A percentile compares a stretch with the other conserved stretches of the same genome.
Evolutionary conservation across 1,139 yeast genomes (phyloP).

Genomic region (Suhomyces chickasaworum): DNA sequence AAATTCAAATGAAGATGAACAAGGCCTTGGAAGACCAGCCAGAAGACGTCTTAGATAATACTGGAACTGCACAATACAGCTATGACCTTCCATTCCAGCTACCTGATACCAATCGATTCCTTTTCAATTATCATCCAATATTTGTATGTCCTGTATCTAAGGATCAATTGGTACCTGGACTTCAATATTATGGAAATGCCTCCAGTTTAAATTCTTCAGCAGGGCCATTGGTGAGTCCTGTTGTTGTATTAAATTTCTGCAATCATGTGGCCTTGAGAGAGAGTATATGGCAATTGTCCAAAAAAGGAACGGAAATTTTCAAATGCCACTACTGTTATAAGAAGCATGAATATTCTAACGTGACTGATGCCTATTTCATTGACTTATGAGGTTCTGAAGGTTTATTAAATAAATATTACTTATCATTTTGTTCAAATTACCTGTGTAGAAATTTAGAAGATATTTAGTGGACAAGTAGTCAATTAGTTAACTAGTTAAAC

Average conservation of each 20-base stretch:
- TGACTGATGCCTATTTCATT: conserved; percentile 47
- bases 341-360: conserved; percentile 46
- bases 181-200: conserved; percentile 27
- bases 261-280: conserved; percentile 49
- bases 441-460: too few species aligned
- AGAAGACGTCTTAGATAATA: not conserved
- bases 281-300: conserved; percentile 47
- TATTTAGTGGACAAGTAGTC: too few species aligned
- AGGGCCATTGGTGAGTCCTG: conserved; percentile 34
- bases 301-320: conserved; percentile 45
- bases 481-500: too few species aligned
- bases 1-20: conserved; percentile 44
- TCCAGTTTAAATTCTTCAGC: conserved; percentile 12
- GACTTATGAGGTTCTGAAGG: conserved; percentile 28
- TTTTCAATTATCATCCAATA: conserved; percentile 71
- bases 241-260: conserved; percentile 47
- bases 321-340: conserved; percentile 54
- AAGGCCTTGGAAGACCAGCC: conserved; percentile 9
- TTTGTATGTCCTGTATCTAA: conserved; percentile 91
- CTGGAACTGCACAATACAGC: conserved; percentile 26
- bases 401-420: not conserved
- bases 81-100: conserved; percentile 48
- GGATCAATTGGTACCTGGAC: conserved; percentile 58
- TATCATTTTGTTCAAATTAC: too few species aligned
- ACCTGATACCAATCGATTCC: conserved; percentile 43